phyloP scores from a whole-genome alignment of 495 filamentous ascomycete genomes.

The Aspergillus affinis region DNA sequence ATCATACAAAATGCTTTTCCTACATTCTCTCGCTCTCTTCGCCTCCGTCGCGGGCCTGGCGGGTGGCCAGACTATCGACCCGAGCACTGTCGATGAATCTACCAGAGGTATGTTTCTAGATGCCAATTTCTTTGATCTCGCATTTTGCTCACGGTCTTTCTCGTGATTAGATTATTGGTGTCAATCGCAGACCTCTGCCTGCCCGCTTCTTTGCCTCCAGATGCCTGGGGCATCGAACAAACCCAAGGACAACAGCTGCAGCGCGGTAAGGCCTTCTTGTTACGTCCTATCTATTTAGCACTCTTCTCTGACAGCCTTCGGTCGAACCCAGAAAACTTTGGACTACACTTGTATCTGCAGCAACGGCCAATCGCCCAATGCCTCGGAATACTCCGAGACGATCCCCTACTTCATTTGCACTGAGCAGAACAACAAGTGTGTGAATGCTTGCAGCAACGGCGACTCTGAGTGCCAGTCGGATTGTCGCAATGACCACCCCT shows the following conservation, averaged over 20 bases:
- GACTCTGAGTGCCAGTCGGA: slow-evolving; percentile 58
- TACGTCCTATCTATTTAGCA: neutral
- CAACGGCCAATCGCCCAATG: slow-evolving; percentile 70
- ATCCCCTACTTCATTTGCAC: slow-evolving; percentile 84
- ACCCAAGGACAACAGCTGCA: slow-evolving; percentile 63
- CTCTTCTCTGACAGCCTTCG: slow-evolving; percentile 12
- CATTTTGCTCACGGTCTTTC: slow-evolving; percentile 7
- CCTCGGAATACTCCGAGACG: slow-evolving; percentile 80
- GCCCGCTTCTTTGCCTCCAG: slow-evolving; percentile 79
- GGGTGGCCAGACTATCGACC: slow-evolving; percentile 57
- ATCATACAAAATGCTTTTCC: slow-evolving; percentile 25
- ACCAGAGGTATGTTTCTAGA: slow-evolving; percentile 40
- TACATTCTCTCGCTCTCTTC: slow-evolving; percentile 29
- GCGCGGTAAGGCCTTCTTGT: slow-evolving; percentile 56
- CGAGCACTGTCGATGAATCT: slow-evolving; percentile 50
- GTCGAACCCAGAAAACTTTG: slow-evolving; percentile 55
- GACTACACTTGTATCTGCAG: slow-evolving; percentile 73
- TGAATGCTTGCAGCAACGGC: slow-evolving; percentile 50
- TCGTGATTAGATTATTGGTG: slow-evolving; percentile 65
- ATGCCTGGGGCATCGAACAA: slow-evolving; percentile 48
- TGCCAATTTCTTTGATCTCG: slow-evolving; percentile 12
- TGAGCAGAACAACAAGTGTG: slow-evolving; percentile 70
- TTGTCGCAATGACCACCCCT: slow-evolving; percentile 74
- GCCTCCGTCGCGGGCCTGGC: slow-evolving; percentile 35
- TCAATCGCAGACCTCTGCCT: slow-evolving; percentile 59